Percentiles rank a stretch among this genome's conserved stretches.
These are phyloP conservation scores for grape (Vitis vinifera) DNA, from an alignment of 164 flowering plant genomes.

Conservation along the genomic window DNA sequence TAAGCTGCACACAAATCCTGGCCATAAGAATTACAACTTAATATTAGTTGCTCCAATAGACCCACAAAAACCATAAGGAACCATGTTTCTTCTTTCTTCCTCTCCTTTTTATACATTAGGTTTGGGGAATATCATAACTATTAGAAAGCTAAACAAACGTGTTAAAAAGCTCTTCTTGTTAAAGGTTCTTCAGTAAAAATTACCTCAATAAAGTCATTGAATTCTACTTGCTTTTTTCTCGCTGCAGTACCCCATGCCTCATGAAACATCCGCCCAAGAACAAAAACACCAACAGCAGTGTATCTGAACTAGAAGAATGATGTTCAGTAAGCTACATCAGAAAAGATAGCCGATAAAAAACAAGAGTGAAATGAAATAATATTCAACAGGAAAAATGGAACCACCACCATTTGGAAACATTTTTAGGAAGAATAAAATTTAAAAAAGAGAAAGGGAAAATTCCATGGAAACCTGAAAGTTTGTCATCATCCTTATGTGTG, in stretches of 20 bases:
- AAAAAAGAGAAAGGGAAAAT: too few species aligned
- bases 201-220: slow-evolving; percentile 89
- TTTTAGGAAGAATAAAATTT: neutral
- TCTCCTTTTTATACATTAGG: too few species aligned
- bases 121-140: too few species aligned
- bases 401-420: neutral
- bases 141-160: too few species aligned
- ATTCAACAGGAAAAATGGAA: neutral
- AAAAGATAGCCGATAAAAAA: neutral
- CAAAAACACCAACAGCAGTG: slow-evolving; percentile 98
- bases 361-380: neutral
- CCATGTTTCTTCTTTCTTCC: too few species aligned
- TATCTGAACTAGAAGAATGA: slow-evolving; percentile 52
- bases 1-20: too few species aligned
- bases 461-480: too few species aligned
- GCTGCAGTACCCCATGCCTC: slow-evolving; percentile 91
- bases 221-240: slow-evolving; percentile 72
- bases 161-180: too few species aligned
- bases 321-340: neutral
- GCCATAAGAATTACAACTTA: too few species aligned
- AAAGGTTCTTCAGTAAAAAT: neutral
- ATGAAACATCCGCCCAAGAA: slow-evolving; percentile 79
- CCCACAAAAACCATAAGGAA: too few species aligned
- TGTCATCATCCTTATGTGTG: too few species aligned
- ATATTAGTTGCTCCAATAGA: too few species aligned